These are phyloP conservation scores for Raffaelea ambrosiae DNA, from an alignment of 2,329 filamentous ascomycete species.

Conservation along the genomic window DNA sequence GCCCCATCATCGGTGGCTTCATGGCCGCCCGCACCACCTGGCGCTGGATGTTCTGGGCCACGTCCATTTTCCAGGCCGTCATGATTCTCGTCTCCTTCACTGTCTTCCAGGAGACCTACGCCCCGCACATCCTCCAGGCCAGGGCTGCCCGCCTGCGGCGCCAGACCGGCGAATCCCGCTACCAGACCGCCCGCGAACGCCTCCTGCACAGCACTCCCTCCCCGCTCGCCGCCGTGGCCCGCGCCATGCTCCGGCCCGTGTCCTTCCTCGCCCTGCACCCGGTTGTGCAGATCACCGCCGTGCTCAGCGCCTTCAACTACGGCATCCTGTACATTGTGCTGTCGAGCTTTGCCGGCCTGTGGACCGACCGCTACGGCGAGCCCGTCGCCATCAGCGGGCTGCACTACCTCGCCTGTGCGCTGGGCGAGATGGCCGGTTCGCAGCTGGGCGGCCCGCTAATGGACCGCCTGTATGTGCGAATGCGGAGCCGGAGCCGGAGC, in stretches of 20 bases:
- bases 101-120: conserved; percentile 30
- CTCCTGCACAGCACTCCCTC: not conserved
- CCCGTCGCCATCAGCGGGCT: not conserved
- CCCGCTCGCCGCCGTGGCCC: not conserved
- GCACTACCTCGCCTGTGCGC: not conserved
- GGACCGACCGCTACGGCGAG: not conserved
- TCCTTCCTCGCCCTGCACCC: not conserved
- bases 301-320: conserved; percentile 19
- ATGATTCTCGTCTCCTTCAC: conserved; percentile 24
- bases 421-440: not conserved
- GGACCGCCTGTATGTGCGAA: not conserved
- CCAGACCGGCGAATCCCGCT: not conserved
- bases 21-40: conserved; percentile 26
- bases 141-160: too few species aligned
- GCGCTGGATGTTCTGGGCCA: conserved; percentile 38
- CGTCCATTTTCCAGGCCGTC: conserved; percentile 29
- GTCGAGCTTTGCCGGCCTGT: not conserved
- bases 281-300: not conserved
- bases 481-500: not conserved
- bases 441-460: not conserved
- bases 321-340: conserved; percentile 11
- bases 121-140: conserved; percentile 7
- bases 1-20: conserved; percentile 29
- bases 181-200: not conserved
- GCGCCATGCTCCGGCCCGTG: not conserved